Evolutionary conservation across 345 rosid species (phyloP), one percentile per base, ranked within the genome.

Genomic region (Toxicodendron radicans): DNA sequence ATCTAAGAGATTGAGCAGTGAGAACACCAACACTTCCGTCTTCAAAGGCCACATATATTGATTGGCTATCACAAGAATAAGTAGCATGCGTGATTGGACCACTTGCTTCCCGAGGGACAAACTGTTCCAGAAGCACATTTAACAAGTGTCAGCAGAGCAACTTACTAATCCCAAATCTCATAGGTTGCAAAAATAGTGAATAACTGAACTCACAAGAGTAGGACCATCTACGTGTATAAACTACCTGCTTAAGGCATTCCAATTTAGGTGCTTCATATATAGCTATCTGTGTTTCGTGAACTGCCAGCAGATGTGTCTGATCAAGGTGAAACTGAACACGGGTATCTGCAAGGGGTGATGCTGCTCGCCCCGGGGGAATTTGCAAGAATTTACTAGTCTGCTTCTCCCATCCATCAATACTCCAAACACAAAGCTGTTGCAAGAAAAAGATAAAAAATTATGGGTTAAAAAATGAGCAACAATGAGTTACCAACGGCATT

Each of bases 281-380:
- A 6, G 98, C 94, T 61, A 93, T 83, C 76, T 90, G 97, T 14
- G 93, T 86, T 83, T 91, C 93, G 73, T 93, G 97, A 77, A 91
- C 89, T 0, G 80, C 97, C 69, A 93, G 78, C 66, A 93, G 79
- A 79, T 85, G 93, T 32, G 45, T 83, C 80, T 88, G 92, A 78
- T 91, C 92, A 67, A 67, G 66, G 71, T 91, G 97, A 74, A 93
- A 91, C 68, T 91, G 93, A 68, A 93, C 93, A 21, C 92, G 89
- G 23, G 97, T 93, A 70, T 93, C 97, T 27, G 92, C 84, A 62
- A 82, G 78, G 64, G 89, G 78, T 59, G 97, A 68, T 60, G 85
- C 76, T 5, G 77, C 58, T 69, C 82, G 82, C 51, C 93, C 89
- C 52, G 65, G 13, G 4, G 90, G 93, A 62, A 78, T 78, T 74